These are phyloP conservation scores for Nemania abortiva DNA, from an alignment of 2,329 filamentous ascomycete species.

Conservation along the genomic window DNA sequence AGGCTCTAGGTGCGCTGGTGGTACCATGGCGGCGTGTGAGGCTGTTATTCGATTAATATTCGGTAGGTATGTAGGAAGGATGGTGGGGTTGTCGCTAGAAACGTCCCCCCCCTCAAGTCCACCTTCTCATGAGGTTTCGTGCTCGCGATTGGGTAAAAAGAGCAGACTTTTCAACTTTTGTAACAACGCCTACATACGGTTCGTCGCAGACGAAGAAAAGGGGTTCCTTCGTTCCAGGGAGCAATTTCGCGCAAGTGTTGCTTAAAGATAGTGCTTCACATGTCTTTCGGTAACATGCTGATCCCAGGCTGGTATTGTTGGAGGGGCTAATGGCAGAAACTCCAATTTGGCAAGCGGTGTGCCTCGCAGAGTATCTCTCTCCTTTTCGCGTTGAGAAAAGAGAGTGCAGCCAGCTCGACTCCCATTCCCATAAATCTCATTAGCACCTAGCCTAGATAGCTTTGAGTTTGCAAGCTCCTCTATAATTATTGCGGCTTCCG, in stretches of 20 bases:
- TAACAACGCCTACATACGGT: neutral
- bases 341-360: conserved; percentile 36
- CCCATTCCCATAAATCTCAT: conserved; percentile 2
- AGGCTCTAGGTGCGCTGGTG: conserved; percentile 77
- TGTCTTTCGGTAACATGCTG: neutral
- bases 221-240: neutral
- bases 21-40: conserved; percentile 44
- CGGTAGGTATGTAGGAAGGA: neutral
- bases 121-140: neutral
- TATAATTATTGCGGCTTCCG: conserved; percentile 27
- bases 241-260: conserved; percentile 4
- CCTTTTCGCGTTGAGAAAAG: neutral
- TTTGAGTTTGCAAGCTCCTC: conserved; percentile 10
- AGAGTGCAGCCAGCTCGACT: neutral
- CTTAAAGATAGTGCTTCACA: conserved; percentile 19
- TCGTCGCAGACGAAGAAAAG: neutral
- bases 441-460: neutral
- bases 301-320: conserved; percentile 16
- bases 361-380: neutral
- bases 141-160: neutral
- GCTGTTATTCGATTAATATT: conserved; percentile 8
- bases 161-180: neutral
- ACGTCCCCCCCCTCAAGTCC: neutral
- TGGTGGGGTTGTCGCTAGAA: conserved; percentile 9
- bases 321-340: conserved; percentile 36